Evolutionary conservation across 2,329 filamentous ascomycete genomes (phyloP), one percentile per base, ranked within the genome.

Genomic region (Kalaharituber pfeilii): DNA sequence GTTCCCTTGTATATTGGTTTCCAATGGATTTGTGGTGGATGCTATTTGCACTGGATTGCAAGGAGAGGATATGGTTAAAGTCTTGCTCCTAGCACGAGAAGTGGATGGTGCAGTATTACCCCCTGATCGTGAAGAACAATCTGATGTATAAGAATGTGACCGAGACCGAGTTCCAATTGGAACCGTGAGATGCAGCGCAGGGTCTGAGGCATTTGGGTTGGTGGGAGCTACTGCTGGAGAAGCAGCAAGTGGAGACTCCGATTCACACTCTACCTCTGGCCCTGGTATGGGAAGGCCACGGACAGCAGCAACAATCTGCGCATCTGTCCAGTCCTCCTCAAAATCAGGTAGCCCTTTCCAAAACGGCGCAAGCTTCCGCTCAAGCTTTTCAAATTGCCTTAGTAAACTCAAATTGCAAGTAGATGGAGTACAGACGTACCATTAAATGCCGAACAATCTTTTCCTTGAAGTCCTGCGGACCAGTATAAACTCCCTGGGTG

Each of bases 321-420:
- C 81, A 65, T 98, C 91, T 11, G 86, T 84, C 91, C 91, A 98
- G 52, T 79, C 84, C 22, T 85, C 78, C 15, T 81, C 82, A 68
- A 91, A 86, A 67, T 96, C 88, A 60, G 94, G 82, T 3, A 98
- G 72, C 4, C 91, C 91, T 65, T 83, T 82, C 87, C 89, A 98
- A 68, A 98, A 98, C 0, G 91, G 91, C 42, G 91, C 91, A 58
- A 98, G 70, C 58, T 84, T 81, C 62, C 91, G 78, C 69, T 98
- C 91, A 66, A 98, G 87, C 89, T 96, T 59, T 45, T 27, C 26
- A 6, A n/a, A n/a, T n/a, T n/a, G n/a, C n/a, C n/a, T n/a, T n/a
- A n/a, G n/a, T n/a, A n/a, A n/a, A n/a, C n/a, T n/a, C n/a, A n/a
- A n/a, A n/a, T n/a, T n/a, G n/a, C n/a, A n/a, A n/a, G n/a, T n/a